These are phyloP conservation scores for Ceratobasidium papillatum DNA, from an alignment of 1,284 basidiomycete species.

Conservation along the genomic window DNA sequence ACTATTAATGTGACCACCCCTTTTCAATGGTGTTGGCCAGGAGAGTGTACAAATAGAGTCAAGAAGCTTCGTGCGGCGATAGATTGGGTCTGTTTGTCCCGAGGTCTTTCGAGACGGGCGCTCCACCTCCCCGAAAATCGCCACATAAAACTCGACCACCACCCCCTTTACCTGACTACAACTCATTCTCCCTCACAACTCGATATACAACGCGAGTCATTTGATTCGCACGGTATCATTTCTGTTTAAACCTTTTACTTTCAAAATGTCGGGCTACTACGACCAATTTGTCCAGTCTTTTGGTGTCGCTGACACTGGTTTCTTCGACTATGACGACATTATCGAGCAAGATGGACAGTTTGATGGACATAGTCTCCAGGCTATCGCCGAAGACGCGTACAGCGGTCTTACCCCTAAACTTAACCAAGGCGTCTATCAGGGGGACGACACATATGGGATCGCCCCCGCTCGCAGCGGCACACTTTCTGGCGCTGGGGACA, in stretches of 20 bases:
- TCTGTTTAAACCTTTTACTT: neutral
- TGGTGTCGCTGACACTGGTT: neutral
- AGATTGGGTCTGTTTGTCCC: conserved; percentile 6
- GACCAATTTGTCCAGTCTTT: neutral
- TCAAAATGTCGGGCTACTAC: conserved; percentile 15
- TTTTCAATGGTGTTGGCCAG: neutral
- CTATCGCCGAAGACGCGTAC: conserved; percentile 19
- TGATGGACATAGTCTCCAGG: conserved; percentile 5
- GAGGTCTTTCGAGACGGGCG: neutral
- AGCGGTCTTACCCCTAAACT: conserved; percentile 24
- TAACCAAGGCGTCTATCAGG: neutral
- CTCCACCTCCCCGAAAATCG: conserved; percentile 4
- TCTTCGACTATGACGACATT: neutral
- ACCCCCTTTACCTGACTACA: neutral
- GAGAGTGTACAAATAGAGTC: conserved; percentile 7
- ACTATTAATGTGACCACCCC: neutral
- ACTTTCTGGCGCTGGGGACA: neutral
- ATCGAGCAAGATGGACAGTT: conserved; percentile 14
- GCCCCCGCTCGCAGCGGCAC: neutral
- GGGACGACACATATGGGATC: neutral
- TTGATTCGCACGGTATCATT: neutral
- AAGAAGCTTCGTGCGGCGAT: conserved; percentile 14
- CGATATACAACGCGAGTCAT: neutral
- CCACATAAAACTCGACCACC: conserved; percentile 6
- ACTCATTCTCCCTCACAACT: neutral